A percentile compares a stretch with the other conserved stretches of the same genome.
phyloP scores from a whole-genome alignment of 2,329 filamentous ascomycete species.

The Sporothrix dimorphospora region DNA sequence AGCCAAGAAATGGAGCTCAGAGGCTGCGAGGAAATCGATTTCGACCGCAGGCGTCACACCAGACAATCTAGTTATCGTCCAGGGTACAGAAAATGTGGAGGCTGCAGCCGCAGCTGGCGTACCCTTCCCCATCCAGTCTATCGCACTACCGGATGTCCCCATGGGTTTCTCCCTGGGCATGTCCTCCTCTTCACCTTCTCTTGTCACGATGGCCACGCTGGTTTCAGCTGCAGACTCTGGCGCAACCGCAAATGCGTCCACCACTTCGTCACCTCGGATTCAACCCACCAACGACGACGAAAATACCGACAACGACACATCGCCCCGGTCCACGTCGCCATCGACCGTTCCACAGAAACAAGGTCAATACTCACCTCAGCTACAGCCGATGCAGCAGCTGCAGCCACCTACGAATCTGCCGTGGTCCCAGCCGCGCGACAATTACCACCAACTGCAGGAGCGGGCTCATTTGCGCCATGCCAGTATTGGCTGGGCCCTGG shows the following conservation, averaged over 20 bases:
- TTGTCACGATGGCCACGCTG: slow-evolving; percentile 24
- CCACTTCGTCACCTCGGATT: slow-evolving; percentile 23
- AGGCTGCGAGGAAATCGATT: background rate
- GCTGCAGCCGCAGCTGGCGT: slow-evolving; percentile 35
- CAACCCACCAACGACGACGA: slow-evolving; percentile 8
- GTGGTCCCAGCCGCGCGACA: slow-evolving; percentile 27
- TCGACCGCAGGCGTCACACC: slow-evolving; percentile 18
- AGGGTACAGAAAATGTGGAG: slow-evolving; percentile 35
- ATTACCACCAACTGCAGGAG: slow-evolving; percentile 32
- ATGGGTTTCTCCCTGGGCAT: slow-evolving; percentile 7
- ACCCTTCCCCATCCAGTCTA: slow-evolving; percentile 20
- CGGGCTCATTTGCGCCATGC: slow-evolving; percentile 39
- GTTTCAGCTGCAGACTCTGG: slow-evolving; percentile 34
- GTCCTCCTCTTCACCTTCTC: slow-evolving; percentile 20
- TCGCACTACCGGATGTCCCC: slow-evolving; percentile 25
- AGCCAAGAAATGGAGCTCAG: slow-evolving; percentile 51
- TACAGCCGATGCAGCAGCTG: slow-evolving; percentile 30
- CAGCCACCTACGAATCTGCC: slow-evolving; percentile 10
- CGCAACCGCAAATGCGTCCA: slow-evolving; percentile 20
- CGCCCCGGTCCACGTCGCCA: slow-evolving; percentile 18
- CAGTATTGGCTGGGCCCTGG: slow-evolving; percentile 43
- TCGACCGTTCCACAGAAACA: background rate
- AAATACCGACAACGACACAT: slow-evolving; percentile 6
- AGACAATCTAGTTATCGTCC: slow-evolving; percentile 15
- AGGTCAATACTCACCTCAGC: slow-evolving; percentile 25